Evolutionary conservation across 306 rosid species (phyloP).

Genomic region (Cucurbita pepo): DNA sequence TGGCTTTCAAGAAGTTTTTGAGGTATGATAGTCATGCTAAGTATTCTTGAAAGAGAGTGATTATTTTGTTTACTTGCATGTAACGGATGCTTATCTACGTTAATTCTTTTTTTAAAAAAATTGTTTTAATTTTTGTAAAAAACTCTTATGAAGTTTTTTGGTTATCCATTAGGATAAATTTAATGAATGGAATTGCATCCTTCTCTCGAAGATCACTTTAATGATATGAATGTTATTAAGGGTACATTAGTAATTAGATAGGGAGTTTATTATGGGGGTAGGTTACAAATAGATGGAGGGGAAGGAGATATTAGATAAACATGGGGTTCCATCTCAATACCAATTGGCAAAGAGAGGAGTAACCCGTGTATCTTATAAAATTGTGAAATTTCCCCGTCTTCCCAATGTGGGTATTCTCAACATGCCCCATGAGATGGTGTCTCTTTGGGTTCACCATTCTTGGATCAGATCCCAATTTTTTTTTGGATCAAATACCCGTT

Average conservation of each 20-base stretch:
- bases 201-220: not conserved
- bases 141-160: not conserved
- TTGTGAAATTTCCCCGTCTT: too few relatives aligned
- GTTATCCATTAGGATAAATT: not conserved
- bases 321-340: too few relatives aligned
- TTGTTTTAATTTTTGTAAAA: not conserved
- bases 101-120: too few relatives aligned
- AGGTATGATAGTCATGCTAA: constrained; percentile 24
- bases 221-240: not conserved
- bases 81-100: not conserved
- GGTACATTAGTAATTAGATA: not conserved
- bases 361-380: too few relatives aligned
- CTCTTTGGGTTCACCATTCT: too few relatives aligned
- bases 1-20: constrained; percentile 70
- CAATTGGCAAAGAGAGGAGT: too few relatives aligned
- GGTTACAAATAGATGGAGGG: not conserved
- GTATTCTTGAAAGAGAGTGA: not conserved
- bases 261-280: not conserved
- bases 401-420: too few relatives aligned
- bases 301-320: not conserved
- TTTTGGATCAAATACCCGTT: too few relatives aligned
- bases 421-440: too few relatives aligned
- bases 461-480: too few relatives aligned
- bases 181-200: not conserved
- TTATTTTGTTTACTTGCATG: not conserved